Percentiles rank a stretch among this genome's conserved stretches.
Evolutionary conservation across 2,329 filamentous ascomycete genomes (phyloP).

Genomic region (Diplodia mutila): DNA sequence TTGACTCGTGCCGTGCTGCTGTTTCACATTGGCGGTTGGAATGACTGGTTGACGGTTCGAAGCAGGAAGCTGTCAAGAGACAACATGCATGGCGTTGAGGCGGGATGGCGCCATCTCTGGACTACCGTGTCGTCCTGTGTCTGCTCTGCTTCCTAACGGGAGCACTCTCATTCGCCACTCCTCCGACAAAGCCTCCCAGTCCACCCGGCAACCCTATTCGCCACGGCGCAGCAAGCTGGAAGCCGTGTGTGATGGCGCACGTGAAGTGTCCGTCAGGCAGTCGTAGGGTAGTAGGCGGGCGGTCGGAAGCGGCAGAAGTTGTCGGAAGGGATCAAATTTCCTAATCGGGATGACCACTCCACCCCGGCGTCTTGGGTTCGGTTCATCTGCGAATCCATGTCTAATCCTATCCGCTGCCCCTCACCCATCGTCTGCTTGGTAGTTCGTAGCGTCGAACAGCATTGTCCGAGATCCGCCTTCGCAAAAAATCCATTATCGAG

Average conservation of each 20-base stretch:
- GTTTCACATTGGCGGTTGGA: background rate
- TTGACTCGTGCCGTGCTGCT: background rate
- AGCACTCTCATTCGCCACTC: background rate
- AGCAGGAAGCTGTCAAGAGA: too few species aligned
- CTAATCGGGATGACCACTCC: slow-evolving; percentile 9
- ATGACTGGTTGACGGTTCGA: background rate
- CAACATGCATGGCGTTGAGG: too few species aligned
- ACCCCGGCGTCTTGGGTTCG: background rate
- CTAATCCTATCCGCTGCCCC: background rate
- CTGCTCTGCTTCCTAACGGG: background rate
- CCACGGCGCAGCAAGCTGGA: background rate
- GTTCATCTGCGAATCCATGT: background rate
- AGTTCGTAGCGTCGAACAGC: background rate
- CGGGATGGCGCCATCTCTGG: too few species aligned
- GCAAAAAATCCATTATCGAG: background rate
- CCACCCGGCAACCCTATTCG: background rate
- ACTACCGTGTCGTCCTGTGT: too few species aligned
- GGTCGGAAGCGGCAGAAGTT: slow-evolving; percentile 1
- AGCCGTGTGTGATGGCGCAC: background rate
- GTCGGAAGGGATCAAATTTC: slow-evolving; percentile 12
- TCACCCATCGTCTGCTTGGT: background rate
- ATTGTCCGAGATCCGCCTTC: background rate
- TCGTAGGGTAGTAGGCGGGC: background rate
- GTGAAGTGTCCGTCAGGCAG: background rate
- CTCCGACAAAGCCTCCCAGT: background rate